phyloP scores from a whole-genome alignment of 2,329 filamentous ascomycete genomes.

The Sporothrix sp. region DNA sequence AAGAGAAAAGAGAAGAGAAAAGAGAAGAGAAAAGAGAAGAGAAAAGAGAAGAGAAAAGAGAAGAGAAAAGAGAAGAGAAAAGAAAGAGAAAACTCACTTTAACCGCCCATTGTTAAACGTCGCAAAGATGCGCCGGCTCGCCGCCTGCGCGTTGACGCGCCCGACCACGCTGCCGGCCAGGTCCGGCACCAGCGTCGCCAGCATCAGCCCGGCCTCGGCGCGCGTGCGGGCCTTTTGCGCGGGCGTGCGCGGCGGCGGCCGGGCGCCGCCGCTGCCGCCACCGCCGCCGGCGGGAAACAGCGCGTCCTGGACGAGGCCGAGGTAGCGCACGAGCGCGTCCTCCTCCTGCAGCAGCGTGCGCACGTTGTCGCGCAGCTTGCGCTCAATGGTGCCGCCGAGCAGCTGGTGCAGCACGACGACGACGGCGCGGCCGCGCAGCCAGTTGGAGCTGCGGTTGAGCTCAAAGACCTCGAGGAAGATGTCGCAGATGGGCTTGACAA shows the following conservation, averaged over 20 bases:
- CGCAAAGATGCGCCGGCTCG: conserved; percentile 79
- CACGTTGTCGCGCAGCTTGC: conserved; percentile 82
- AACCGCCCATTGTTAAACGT: conserved; percentile 83
- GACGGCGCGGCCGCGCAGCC: conserved; percentile 89
- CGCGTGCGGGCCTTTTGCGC: conserved; percentile 71
- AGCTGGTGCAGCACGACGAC: conserved; percentile 95
- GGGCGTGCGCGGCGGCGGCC: conserved; percentile 46
- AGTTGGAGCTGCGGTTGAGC: conserved; percentile 89
- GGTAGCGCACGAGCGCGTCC: conserved; percentile 65
- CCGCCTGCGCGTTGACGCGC: conserved; percentile 79
- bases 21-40: neutral
- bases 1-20: neutral
- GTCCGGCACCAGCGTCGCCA: conserved; percentile 84
- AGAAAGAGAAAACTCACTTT: conserved; percentile 55
- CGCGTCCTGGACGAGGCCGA: conserved; percentile 60
- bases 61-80: neutral
- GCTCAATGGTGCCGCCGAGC: conserved; percentile 89
- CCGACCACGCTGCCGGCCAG: conserved; percentile 89
- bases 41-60: too few species aligned
- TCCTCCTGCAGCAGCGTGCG: conserved; percentile 69
- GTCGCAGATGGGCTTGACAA: conserved; percentile 97
- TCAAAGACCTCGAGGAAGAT: conserved; percentile 95
- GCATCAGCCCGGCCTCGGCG: conserved; percentile 78
- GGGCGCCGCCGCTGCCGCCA: neutral
- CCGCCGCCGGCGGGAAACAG: conserved; percentile 46